Evolutionary conservation across 1,284 basidiomycete genomes (phyloP), one percentile per base, ranked within the genome.

Genomic region (Neotropicomus parvogracilis): DNA sequence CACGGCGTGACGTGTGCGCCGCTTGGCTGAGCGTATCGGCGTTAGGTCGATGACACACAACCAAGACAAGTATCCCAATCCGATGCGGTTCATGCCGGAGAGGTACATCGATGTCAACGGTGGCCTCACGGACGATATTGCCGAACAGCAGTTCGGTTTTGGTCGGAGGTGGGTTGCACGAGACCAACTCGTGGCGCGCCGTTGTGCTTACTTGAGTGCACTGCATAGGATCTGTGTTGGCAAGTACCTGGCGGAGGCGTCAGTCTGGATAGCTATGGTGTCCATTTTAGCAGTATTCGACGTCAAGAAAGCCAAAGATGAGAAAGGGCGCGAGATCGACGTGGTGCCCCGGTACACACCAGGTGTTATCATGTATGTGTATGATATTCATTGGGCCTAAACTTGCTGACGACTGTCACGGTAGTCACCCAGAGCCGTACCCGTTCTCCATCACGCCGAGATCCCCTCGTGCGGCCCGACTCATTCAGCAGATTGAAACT

Each of bases 301-400:
- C 26, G 66, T 76, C 19, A 43, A 53, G 26, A 62, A 66, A 40
- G 67, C 64, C 0, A 56, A 61, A 12, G 69, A 75, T 44, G 66
- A 64, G 20, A 14, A 43, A 0, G 58, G 55, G 7, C 60, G 68
- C 11, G 58, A 55, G 34, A 31, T 65, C 3, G 53, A 56, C 8
- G 50, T 75, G 31, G 70, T 72, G 37, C 77, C 76, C 9, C 56
- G 73, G n/a, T 73, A 69, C 40, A 78, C 75, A 3, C 74, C 71
- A 6, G 77, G 77, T 12, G 76, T 78, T 0, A 78, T 81, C 53
- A 77, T 75, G 78, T 75, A 52, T 27, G 55, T 50, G 20, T 24
- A 29, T 5, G 16, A 12, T 29, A 12, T 36, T 13, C 12, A 33
- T 24, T 24, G 24, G 11, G 17, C 27, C 11, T 33, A 13, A 12